Evolutionary conservation across 2,329 filamentous ascomycete genomes (phyloP).

Genomic region (Diaporthe sp.): DNA sequence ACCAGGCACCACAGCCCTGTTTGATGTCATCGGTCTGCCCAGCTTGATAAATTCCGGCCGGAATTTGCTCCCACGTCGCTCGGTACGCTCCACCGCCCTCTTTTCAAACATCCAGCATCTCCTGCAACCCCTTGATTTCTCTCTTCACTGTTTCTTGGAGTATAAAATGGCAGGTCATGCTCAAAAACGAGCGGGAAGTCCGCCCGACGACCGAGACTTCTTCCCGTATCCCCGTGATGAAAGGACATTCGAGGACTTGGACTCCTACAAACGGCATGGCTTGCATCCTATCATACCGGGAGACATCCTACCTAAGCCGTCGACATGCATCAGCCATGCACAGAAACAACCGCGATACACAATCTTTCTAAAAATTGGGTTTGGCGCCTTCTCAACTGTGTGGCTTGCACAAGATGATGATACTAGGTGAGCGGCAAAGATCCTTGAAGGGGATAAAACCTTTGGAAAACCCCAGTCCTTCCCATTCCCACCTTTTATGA

Average conservation of each 20-base stretch:
- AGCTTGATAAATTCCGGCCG: no score
- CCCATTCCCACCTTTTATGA: neutral
- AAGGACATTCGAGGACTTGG: slow-evolving; percentile 9
- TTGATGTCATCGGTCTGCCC: no score
- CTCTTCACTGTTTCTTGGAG: neutral
- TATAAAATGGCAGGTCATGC: neutral
- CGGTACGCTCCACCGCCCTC: neutral
- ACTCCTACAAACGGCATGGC: neutral
- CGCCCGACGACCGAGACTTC: neutral
- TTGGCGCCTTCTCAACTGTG: slow-evolving; percentile 26
- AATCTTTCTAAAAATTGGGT: slow-evolving; percentile 19
- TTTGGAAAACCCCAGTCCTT: neutral
- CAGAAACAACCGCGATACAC: slow-evolving; percentile 7
- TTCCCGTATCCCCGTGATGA: neutral
- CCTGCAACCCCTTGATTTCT: neutral
- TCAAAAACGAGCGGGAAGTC: neutral
- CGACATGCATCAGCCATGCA: slow-evolving; percentile 19
- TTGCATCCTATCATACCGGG: slow-evolving; percentile 15
- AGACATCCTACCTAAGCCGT: slow-evolving; percentile 2
- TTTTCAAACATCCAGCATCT: neutral
- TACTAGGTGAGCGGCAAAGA: neutral
- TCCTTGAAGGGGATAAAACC: neutral
- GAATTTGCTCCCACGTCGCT: no score
- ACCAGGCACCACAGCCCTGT: no score
- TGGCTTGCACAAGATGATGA: slow-evolving; percentile 16